Evolutionary conservation across 2,329 filamentous ascomycete genomes (phyloP).

Genomic region (Aspergillus pseudoviridinutans): DNA sequence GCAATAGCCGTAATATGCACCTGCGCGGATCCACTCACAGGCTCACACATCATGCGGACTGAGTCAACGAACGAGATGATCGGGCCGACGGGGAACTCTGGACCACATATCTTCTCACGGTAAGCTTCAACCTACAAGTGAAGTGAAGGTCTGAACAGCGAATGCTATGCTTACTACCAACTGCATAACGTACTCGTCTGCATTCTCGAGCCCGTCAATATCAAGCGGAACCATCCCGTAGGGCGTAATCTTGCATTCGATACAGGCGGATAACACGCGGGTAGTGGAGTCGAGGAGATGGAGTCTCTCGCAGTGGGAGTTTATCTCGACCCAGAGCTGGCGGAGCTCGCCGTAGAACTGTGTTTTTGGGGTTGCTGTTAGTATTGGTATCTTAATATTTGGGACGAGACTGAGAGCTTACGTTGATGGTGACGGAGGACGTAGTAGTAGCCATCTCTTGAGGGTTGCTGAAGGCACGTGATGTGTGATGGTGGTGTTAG

Average conservation of each 20-base stretch:
- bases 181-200: background rate
- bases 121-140: no score
- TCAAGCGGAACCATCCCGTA: background rate
- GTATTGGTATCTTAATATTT: no score
- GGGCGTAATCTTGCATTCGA: background rate
- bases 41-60: background rate
- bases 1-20: background rate
- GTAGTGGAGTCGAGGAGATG: background rate
- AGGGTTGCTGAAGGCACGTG: background rate
- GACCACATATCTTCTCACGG: background rate
- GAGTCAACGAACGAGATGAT: background rate
- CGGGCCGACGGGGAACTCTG: background rate
- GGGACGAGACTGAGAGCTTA: background rate
- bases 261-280: background rate
- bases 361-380: no score
- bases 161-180: background rate
- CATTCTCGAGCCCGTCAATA: background rate
- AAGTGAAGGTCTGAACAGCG: no score
- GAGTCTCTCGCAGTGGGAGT: background rate
- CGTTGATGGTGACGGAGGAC: background rate
- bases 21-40: background rate
- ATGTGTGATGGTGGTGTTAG: background rate
- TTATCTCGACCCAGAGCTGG: background rate
- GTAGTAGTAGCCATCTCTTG: background rate
- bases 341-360: no score